phyloP scores from a whole-genome alignment of 805 yeast genomes.

The Torulaspora delbrueckii region DNA sequence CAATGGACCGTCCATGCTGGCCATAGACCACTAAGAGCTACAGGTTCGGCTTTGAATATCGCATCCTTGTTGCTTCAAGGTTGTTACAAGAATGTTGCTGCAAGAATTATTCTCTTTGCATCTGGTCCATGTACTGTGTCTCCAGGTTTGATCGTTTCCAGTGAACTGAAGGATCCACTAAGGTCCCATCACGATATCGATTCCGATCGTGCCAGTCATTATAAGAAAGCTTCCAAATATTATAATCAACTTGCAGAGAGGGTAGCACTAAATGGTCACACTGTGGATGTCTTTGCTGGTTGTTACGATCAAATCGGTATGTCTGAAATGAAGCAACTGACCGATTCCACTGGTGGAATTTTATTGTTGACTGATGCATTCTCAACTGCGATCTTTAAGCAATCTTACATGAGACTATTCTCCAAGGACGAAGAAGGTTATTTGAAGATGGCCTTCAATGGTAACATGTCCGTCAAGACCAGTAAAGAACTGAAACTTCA shows the following conservation, averaged over 20 bases:
- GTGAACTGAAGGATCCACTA: conserved; percentile 89
- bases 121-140: conserved; percentile 94
- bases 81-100: conserved; percentile 78
- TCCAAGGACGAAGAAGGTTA: conserved; percentile 82
- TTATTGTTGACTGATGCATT: conserved; percentile 86
- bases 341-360: conserved; percentile 87
- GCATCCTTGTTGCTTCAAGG: conserved; percentile 80
- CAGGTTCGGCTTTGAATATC: conserved; percentile 87
- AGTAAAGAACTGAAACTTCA: conserved; percentile 82
- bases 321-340: conserved; percentile 83
- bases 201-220: conserved; percentile 81
- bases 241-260: conserved; percentile 70
- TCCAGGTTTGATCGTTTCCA: conserved; percentile 91
- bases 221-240: conserved; percentile 76
- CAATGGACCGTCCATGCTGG: conserved; percentile 88
- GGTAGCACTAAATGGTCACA: conserved; percentile 68
- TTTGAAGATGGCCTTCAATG: conserved; percentile 86
- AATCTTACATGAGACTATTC: conserved; percentile 82
- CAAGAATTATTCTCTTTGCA: conserved; percentile 82
- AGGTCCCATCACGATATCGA: conserved; percentile 97
- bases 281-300: conserved; percentile 88
- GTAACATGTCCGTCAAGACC: conserved; percentile 79
- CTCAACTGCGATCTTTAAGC: conserved; percentile 90
- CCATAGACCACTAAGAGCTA: conserved; percentile 81
- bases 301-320: conserved; percentile 95